Conservation (phyloP, 257 asterid species). For the Voacanga thouarsii region DNA sequence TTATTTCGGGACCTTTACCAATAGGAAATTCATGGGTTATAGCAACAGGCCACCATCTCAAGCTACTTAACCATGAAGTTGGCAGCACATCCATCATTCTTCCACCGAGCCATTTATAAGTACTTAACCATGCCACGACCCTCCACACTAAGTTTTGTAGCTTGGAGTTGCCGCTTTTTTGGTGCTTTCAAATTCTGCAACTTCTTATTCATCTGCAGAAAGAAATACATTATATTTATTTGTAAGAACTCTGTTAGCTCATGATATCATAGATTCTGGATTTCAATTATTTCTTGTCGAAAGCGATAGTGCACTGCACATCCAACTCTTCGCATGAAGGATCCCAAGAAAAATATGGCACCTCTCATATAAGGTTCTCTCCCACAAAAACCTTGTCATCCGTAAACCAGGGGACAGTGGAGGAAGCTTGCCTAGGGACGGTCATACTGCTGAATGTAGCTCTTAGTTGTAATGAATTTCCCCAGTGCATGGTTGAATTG, state of each 20-base stretch:
- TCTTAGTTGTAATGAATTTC: no score
- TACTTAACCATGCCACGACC: constrained; percentile 97
- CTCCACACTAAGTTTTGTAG: constrained; percentile 87
- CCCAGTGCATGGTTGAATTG: background rate
- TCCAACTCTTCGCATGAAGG: background rate
- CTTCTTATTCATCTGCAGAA: constrained; percentile 83
- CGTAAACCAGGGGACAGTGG: background rate
- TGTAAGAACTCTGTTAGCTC: background rate
- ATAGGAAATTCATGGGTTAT: background rate
- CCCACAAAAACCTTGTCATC: background rate
- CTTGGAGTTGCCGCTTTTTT: constrained; percentile 82
- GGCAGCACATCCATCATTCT: background rate
- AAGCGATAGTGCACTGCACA: background rate
- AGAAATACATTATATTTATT: background rate
- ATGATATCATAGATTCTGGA: background rate
- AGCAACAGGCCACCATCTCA: background rate
- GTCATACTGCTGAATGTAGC: background rate
- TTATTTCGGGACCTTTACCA: background rate
- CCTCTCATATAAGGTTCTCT: no score
- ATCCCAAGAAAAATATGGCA: background rate
- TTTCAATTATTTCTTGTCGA: background rate
- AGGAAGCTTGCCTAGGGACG: background rate
- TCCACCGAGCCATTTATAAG: constrained; percentile 31
- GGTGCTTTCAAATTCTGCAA: constrained; percentile 88
- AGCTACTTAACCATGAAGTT: background rate